These are phyloP conservation scores for Fusarium kyushuense DNA, from an alignment of 2,329 filamentous ascomycete species.

Conservation along the genomic window DNA sequence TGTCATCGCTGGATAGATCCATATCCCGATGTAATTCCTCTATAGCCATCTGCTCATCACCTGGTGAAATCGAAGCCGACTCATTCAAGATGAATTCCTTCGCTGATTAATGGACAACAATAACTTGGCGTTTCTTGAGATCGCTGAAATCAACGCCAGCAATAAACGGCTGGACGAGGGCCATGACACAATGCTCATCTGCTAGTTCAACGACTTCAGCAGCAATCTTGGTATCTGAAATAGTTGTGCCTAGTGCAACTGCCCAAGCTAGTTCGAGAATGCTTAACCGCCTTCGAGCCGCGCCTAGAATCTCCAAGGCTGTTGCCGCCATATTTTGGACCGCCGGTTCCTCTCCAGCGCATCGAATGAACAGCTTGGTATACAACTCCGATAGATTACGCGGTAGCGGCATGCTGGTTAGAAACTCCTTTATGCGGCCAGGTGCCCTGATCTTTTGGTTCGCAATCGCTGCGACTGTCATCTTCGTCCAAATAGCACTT, in stretches of 20 bases:
- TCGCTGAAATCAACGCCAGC: background rate
- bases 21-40: too few species aligned
- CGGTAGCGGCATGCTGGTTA: too few species aligned
- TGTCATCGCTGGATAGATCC: too few species aligned
- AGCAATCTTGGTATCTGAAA: background rate
- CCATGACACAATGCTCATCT: background rate
- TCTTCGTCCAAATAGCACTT: too few species aligned
- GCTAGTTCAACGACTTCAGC: background rate
- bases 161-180: background rate
- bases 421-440: too few species aligned
- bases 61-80: background rate
- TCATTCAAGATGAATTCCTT: background rate
- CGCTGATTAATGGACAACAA: background rate
- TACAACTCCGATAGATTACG: too few species aligned
- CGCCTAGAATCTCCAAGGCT: background rate
- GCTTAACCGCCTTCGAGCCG: background rate
- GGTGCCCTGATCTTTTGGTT: too few species aligned
- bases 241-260: background rate
- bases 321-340: background rate
- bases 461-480: too few species aligned
- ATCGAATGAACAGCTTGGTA: too few species aligned
- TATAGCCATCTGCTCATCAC: too few species aligned
- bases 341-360: too few species aligned
- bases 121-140: background rate
- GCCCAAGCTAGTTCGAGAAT: background rate